Percentiles rank a stretch among this genome's conserved stretches.
Conservation (phyloP, 139 green algal genomes). For the Zygnema circumcarinatum region DNA sequence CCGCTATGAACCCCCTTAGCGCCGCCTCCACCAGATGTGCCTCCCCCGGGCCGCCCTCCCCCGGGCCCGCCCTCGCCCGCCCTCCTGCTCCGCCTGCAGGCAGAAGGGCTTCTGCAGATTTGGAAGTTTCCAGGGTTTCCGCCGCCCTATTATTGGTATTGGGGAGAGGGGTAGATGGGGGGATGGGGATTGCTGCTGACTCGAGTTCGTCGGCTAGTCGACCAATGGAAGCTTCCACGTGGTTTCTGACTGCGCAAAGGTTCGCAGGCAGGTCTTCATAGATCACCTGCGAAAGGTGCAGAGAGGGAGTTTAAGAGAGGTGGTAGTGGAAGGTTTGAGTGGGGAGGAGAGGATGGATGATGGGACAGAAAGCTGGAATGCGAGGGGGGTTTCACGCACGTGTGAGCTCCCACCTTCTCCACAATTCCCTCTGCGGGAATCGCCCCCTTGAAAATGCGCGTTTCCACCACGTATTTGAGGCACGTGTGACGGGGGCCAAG, state of each 20-base stretch:
- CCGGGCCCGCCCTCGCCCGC: background rate
- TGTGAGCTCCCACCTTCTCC: slow-evolving; percentile 27
- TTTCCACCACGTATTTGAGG: slow-evolving; percentile 33
- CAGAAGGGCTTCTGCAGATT: background rate
- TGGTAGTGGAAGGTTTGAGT: background rate
- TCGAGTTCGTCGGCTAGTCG: background rate
- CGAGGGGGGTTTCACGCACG: no score
- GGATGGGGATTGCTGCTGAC: no score
- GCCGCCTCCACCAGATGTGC: background rate
- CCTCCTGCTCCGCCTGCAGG: background rate
- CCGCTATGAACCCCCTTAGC: background rate
- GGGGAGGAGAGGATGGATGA: background rate
- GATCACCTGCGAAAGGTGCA: slow-evolving; percentile 16
- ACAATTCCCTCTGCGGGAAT: slow-evolving; percentile 25
- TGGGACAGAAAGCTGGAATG: no score
- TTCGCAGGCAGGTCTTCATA: slow-evolving; percentile 27
- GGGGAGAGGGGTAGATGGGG: no score
- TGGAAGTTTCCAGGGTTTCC: background rate
- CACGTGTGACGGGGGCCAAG: background rate
- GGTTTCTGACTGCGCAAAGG: background rate
- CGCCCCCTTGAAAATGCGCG: background rate
- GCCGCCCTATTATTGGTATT: background rate
- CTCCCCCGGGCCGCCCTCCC: background rate
- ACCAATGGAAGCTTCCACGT: background rate
- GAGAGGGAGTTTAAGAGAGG: background rate